A percentile compares a stretch with the other conserved stretches of the same genome.
Evolutionary conservation across 2,329 filamentous ascomycete genomes (phyloP).

Genomic region (Cordyceps cicadae): DNA sequence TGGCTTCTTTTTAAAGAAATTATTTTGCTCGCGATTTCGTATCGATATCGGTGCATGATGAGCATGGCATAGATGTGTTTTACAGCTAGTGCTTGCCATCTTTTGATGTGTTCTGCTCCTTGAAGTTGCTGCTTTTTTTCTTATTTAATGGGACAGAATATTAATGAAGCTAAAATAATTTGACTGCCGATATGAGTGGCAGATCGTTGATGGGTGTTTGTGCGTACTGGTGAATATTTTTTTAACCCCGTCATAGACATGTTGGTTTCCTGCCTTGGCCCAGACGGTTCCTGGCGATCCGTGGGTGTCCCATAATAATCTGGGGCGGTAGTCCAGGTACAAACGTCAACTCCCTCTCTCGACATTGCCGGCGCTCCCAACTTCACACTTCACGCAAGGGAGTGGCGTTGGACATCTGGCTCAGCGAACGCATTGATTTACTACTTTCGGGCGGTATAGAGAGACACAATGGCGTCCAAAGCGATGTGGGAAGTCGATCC

Average conservation of each 20-base stretch:
- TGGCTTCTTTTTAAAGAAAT: conserved; percentile 13
- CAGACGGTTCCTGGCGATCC: background rate
- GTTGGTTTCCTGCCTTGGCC: background rate
- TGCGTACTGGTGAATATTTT: background rate
- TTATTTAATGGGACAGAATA: background rate
- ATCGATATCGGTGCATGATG: conserved; percentile 10
- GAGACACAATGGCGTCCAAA: conserved; percentile 53
- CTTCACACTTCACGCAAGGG: background rate
- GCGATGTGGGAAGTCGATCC: conserved; percentile 98
- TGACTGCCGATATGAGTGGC: background rate
- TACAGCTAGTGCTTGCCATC: background rate
- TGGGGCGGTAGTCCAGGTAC: background rate
- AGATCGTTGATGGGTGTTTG: background rate
- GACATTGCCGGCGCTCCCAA: conserved; percentile 1
- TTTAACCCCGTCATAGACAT: background rate
- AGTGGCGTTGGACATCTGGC: background rate
- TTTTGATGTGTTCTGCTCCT: conserved; percentile 5
- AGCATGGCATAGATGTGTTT: conserved; percentile 4
- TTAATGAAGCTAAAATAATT: conserved; percentile 5
- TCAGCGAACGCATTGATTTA: background rate
- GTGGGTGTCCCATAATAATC: conserved; percentile 9
- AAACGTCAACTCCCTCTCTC: background rate
- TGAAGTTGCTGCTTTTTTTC: background rate
- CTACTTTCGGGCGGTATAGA: background rate
- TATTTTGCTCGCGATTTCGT: conserved; percentile 11